Evolutionary conservation across 805 yeast genomes (phyloP), one percentile per base, ranked within the genome.

Genomic region (Yarrowia sp.): DNA sequence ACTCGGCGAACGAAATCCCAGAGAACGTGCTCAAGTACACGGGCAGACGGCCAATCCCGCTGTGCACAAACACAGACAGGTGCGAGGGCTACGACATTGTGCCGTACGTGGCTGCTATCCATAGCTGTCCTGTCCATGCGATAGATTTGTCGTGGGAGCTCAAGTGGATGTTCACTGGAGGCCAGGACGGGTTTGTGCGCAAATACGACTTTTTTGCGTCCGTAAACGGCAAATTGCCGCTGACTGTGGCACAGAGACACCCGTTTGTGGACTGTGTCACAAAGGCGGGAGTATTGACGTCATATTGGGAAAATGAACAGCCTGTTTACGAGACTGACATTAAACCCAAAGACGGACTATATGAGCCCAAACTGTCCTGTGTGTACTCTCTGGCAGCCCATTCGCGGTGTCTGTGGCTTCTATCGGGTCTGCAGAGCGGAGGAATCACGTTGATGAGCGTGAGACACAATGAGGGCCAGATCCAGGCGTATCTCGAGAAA

Each of bases 281-380:
- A 9, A 89, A 89, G 74, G 95, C 92, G 0, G 99, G 98, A 8
- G 88, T 91, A 5, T 79, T 93, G 5, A 76, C 84, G 15, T 89
- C 95, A 0, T 94, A 92, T 79, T 95, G 98, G 97, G 98, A 94
- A 75, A 95, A 95, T 77, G 98, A 95, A 79, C 91, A 92, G 74
- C 98, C 98, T 0, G 80, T 86, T 69, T 78, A 82, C 41, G 81
- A 80, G 71, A 75, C 82, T 69, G 81, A 81, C 71, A 76, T 81
- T 81, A 70, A 75, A 82, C 72, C 78, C 72, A 67, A 70, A 11
- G 80, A 77, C 48, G 78, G 79, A 22, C 64, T 72, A 35, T 79
- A 76, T 69, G 73, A 70, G 52, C 82, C 82, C 5, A 80, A 82
- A 63, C 79, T 88, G 10, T 90, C 94, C 19, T 97, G 98, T 0